These are phyloP conservation scores for Coccomyxa subellipsoidea DNA, from an alignment of 163 green algal species.

Conservation along the genomic window DNA sequence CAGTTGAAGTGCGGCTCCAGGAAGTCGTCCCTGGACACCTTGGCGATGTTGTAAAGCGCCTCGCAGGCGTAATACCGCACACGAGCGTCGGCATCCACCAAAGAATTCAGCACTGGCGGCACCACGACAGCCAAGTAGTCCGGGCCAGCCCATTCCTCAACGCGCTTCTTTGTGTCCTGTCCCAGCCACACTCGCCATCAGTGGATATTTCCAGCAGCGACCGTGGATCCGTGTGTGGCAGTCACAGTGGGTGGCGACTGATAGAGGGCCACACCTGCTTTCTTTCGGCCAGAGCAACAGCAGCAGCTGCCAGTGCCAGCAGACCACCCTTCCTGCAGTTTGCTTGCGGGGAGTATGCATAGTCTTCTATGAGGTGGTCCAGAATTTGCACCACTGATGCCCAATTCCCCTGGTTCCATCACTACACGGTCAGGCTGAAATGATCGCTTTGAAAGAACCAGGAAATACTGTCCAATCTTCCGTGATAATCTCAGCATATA, in stretches of 20 bases:
- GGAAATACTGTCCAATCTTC: too few species aligned
- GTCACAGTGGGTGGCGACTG: background rate
- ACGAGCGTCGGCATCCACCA: conserved; percentile 76
- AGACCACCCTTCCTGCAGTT: conserved; percentile 92
- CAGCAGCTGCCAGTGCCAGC: conserved; percentile 88
- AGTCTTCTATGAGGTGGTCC: conserved; percentile 51
- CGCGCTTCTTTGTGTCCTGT: conserved; percentile 18
- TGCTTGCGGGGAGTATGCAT: conserved; percentile 60
- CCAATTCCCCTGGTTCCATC: conserved; percentile 13
- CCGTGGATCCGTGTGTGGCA: too few species aligned
- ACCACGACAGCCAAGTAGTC: conserved; percentile 63
- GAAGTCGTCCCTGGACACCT: conserved; percentile 78
- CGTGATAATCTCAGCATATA: too few species aligned
- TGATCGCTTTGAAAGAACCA: too few species aligned
- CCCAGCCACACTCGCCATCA: background rate
- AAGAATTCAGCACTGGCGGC: conserved; percentile 79
- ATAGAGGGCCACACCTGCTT: conserved; percentile 24
- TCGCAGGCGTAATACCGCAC: conserved; percentile 94
- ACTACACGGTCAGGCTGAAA: background rate
- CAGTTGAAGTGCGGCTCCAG: conserved; percentile 81
- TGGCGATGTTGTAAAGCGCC: conserved; percentile 97
- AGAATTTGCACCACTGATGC: conserved; percentile 1
- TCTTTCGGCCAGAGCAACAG: conserved; percentile 80
- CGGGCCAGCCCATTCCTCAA: background rate
- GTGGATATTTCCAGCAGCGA: background rate